These are phyloP conservation scores for Epithele typhae DNA, from an alignment of 768 basidiomycete species.

Conservation along the genomic window DNA sequence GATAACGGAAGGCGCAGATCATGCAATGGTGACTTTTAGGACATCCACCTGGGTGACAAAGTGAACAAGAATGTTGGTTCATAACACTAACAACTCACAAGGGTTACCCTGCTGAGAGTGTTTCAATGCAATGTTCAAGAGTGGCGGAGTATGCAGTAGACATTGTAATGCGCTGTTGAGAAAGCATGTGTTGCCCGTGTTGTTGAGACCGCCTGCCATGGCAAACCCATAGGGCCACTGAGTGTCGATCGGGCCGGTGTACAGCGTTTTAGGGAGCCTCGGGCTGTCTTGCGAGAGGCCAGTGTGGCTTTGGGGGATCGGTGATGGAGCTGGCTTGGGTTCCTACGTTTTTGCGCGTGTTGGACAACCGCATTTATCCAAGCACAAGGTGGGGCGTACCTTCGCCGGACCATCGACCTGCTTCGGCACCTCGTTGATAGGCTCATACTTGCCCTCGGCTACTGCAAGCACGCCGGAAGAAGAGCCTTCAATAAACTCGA, in stretches of 20 bases:
- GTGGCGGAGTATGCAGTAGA: constrained; percentile 86
- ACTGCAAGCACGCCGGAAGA: constrained; percentile 71
- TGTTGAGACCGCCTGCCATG: constrained; percentile 65
- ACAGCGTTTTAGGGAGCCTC: constrained; percentile 38
- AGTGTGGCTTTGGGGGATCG: too few species aligned
- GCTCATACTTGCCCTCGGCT: constrained; percentile 73
- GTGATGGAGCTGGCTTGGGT: too few species aligned
- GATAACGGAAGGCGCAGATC: constrained; percentile 61
- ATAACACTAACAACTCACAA: too few species aligned
- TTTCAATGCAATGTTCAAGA: constrained; percentile 55
- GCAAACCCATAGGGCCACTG: constrained; percentile 49
- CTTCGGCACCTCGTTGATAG: constrained; percentile 64
- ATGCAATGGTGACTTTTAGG: constrained; percentile 56
- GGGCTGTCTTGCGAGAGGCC: too few species aligned
- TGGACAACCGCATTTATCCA: too few species aligned
- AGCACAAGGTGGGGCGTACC: too few species aligned
- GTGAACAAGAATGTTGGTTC: too few species aligned
- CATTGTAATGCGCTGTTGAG: constrained; percentile 94
- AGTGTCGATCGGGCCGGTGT: constrained; percentile 51
- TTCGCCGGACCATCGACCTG: not conserved
- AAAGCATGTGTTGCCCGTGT: constrained; percentile 94
- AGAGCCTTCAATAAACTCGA: constrained; percentile 83
- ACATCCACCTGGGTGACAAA: too few species aligned
- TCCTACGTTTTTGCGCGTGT: too few species aligned
- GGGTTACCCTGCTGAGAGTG: too few species aligned